Percentiles rank a stretch among this genome's conserved stretches.
These are phyloP conservation scores for Fusarium bulbicola DNA, from an alignment of 2,329 filamentous ascomycete genomes.

Conservation along the genomic window DNA sequence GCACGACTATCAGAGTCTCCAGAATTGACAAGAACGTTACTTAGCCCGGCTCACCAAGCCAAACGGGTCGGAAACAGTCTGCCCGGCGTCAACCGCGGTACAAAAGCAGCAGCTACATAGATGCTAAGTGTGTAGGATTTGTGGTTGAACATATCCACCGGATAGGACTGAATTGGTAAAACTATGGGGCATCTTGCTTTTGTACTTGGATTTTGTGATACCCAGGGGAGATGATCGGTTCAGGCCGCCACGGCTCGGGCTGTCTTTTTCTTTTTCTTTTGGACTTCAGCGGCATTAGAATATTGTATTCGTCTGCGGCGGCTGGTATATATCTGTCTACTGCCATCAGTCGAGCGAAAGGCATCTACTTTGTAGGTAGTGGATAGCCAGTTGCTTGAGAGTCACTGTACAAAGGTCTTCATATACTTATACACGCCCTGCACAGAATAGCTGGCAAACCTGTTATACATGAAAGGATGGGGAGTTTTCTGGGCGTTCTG, in stretches of 20 bases:
- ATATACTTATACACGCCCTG: conserved; percentile 36
- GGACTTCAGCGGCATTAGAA: conserved; percentile 29
- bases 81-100: conserved; percentile 44
- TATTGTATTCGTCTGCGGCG: conserved; percentile 18
- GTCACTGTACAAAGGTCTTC: conserved; percentile 36
- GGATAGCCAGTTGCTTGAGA: conserved; percentile 21
- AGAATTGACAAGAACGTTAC: conserved; percentile 53
- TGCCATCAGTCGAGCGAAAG: conserved; percentile 22
- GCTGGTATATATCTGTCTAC: conserved; percentile 19
- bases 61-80: conserved; percentile 46
- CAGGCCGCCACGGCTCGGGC: conserved; percentile 32
- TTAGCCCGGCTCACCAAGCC: conserved; percentile 46
- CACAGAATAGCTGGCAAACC: conserved; percentile 30
- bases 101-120: conserved; percentile 49
- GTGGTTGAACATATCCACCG: conserved; percentile 21
- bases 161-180: conserved; percentile 35
- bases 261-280: conserved; percentile 37
- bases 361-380: conserved; percentile 26
- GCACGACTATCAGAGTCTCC: conserved; percentile 52
- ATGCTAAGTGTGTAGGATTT: conserved; percentile 1
- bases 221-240: conserved; percentile 46
- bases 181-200: conserved; percentile 40
- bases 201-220: conserved; percentile 51
- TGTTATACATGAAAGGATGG: conserved; percentile 35
- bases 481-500: conserved; percentile 31